phyloP scores from a whole-genome alignment of 768 basidiomycete species.

The Suillus placidus region DNA sequence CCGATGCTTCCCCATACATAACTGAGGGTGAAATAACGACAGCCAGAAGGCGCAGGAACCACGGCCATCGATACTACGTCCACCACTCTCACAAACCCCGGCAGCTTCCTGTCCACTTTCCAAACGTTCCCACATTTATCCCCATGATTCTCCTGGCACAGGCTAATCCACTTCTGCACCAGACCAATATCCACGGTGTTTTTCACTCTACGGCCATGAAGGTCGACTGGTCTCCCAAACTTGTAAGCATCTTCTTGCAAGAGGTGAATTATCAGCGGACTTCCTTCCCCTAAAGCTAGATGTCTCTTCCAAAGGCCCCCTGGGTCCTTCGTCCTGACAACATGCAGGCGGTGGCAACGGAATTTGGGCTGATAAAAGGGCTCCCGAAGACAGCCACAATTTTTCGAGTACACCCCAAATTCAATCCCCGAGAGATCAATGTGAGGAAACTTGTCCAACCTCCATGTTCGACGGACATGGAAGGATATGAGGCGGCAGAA shows the following conservation, averaged over 20 bases:
- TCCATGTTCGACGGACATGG: constrained; percentile 8
- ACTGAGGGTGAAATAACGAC: constrained; percentile 11
- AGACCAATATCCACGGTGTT: not conserved
- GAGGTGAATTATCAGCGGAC: constrained; percentile 4
- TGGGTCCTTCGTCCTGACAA: not conserved
- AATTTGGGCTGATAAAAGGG: not conserved
- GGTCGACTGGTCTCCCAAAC: constrained; percentile 6
- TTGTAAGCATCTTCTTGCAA: constrained; percentile 11
- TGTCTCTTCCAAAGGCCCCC: not conserved
- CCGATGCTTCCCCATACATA: constrained; percentile 13
- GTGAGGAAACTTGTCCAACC: not conserved
- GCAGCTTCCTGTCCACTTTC: constrained; percentile 1
- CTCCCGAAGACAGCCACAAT: not conserved
- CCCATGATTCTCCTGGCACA: not conserved
- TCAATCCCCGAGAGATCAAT: not conserved
- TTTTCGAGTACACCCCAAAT: not conserved
- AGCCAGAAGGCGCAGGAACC: constrained; percentile 5
- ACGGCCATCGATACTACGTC: constrained; percentile 9
- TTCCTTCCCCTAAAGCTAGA: not conserved
- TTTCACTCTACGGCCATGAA: constrained; percentile 11
- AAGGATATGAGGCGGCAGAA: constrained; percentile 4
- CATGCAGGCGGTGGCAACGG: constrained; percentile 4
- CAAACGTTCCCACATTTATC: constrained; percentile 9
- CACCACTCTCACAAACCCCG: constrained; percentile 5
- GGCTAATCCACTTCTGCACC: not conserved